Evolutionary conservation across 2,329 filamentous ascomycete genomes (phyloP).

Genomic region (Epichloe scottii): DNA sequence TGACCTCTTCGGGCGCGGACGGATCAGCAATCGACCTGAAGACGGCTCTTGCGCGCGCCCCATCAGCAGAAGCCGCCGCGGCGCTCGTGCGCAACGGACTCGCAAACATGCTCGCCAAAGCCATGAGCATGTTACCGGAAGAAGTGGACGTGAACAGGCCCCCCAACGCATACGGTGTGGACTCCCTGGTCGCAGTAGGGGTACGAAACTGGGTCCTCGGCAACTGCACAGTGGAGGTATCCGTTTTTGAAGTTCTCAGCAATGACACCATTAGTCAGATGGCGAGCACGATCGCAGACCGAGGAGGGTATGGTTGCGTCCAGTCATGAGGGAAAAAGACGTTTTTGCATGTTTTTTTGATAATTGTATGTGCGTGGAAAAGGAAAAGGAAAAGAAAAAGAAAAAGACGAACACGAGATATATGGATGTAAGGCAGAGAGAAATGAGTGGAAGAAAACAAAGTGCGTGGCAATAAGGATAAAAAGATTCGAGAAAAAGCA

Average conservation of each 20-base stretch:
- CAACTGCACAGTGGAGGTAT: constrained; percentile 30
- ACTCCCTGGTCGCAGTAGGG: constrained; percentile 40
- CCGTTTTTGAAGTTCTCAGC: constrained; percentile 35
- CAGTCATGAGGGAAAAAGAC: not conserved
- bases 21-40: constrained; percentile 17
- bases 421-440: not conserved
- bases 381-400: not conserved
- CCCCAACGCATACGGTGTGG: constrained; percentile 35
- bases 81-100: constrained; percentile 25
- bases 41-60: constrained; percentile 19
- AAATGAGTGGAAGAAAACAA: too few relatives aligned
- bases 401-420: not conserved
- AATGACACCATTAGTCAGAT: constrained; percentile 28
- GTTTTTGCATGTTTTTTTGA: not conserved
- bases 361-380: not conserved
- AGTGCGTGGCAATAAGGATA: too few relatives aligned
- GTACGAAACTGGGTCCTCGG: constrained; percentile 37
- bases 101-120: constrained; percentile 27
- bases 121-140: constrained; percentile 31
- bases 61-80: constrained; percentile 16
- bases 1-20: constrained; percentile 9
- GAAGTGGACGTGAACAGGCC: constrained; percentile 30
- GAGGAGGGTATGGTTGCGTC: constrained; percentile 16
- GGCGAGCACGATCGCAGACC: constrained; percentile 22
- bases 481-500: too few relatives aligned